These are phyloP conservation scores for Colletotrichum lini DNA, from an alignment of 2,329 filamentous ascomycete species.

Conservation along the genomic window DNA sequence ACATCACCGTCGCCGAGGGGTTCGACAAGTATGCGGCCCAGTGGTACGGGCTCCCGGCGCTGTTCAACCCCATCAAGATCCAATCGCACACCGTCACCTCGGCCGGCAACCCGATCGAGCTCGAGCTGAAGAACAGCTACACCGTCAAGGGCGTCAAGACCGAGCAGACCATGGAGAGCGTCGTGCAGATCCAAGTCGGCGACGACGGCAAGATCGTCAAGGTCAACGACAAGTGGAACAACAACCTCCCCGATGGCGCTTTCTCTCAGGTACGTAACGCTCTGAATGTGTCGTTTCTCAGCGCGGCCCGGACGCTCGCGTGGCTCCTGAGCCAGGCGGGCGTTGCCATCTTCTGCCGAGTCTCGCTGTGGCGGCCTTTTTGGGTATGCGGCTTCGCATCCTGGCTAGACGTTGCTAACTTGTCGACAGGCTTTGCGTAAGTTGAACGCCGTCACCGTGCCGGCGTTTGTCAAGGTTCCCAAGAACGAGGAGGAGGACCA, in stretches of 20 bases:
- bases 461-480: conserved; percentile 52
- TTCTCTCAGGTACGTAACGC: conserved; percentile 52
- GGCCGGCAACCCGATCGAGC: conserved; percentile 71
- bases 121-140: conserved; percentile 61
- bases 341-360: conserved; percentile 36
- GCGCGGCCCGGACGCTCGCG: not conserved
- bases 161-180: conserved; percentile 51
- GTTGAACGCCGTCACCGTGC: conserved; percentile 54
- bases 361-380: conserved; percentile 45
- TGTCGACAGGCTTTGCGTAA: conserved; percentile 51
- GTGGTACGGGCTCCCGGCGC: conserved; percentile 71
- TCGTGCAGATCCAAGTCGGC: conserved; percentile 51
- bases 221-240: conserved; percentile 56
- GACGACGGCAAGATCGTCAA: conserved; percentile 52
- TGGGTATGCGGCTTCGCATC: conserved; percentile 34
- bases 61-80: conserved; percentile 71
- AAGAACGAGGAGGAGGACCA: conserved; percentile 53
- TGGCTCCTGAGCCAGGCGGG: conserved; percentile 17
- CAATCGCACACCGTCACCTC: conserved; percentile 67
- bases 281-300: conserved; percentile 1
- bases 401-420: conserved; percentile 8
- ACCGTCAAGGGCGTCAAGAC: conserved; percentile 52
- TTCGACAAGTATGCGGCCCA: conserved; percentile 64
- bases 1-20: conserved; percentile 70
- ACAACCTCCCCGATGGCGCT: conserved; percentile 52